Base-by-base conservation (phyloP, 202 grass and related monocot species). In the Setaria italica region DNA sequence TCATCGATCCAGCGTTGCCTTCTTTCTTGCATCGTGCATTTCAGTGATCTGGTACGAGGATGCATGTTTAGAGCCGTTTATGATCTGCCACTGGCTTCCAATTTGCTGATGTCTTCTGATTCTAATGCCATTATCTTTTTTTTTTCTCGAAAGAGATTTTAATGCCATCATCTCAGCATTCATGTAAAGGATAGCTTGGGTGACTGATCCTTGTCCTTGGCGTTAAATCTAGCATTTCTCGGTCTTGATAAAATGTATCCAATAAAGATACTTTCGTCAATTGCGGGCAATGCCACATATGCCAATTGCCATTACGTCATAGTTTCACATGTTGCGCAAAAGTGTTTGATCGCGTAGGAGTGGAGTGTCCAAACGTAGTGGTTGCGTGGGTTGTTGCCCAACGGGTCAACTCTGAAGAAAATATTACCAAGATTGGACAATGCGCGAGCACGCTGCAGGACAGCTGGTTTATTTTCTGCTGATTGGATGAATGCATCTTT, bases 321-420 rank as follows among this genome's bases (percentile, higher is more conserved):
- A 76, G 3, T 7, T 20, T 57, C 10, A 67, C 48, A 6, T 67
- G 62, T 34, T 68, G 72, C 63, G 60, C 55, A 83, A 67, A 57
- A 43, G 62, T 67, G 21, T 51, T 84, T 84, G 49, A 67, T 77
- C 10, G 21, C 72, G 39, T 84, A 67, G 15, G 2, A 45, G 14
- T 46, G 14, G 62, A 35, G 17, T 16, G 62, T 76, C 14, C n/a
- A 33, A 43, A 39, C n/a, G 2, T 43, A 6, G 66, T 42, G 34
- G 13, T 70, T 76, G 53, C 9, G 43, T 42, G 73, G 7, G 7
- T 8, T 42, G 49, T 62, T 62, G 58, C 59, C 59, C 25, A 33
- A 62, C 10, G n/a, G 5, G 60, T 76, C 82, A 56, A 33, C 48
- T 67, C 9, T 19, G n/a, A 53, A 35, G 10, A 74, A 74, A 39